A percentile compares a stretch with the other conserved stretches of the same genome.
Conservation (phyloP, 352 stramenopile species). For the Phytopythium kandeliae region DNA sequence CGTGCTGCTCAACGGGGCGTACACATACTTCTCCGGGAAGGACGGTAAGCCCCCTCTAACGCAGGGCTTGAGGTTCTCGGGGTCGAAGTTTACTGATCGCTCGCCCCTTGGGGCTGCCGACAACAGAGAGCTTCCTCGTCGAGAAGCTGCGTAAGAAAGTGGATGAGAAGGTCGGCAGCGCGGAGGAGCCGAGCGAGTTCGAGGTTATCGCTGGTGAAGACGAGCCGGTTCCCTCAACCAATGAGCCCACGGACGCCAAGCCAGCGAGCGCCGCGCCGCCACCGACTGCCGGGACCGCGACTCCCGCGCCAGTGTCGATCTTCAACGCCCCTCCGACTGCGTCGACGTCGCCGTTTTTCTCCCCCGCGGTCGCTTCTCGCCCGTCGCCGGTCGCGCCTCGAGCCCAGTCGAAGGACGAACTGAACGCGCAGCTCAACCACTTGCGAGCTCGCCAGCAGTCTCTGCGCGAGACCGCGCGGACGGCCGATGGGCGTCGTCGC, state of each 20-base stretch:
- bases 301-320: conserved; percentile 12
- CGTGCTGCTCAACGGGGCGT: conserved; percentile 53
- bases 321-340: conserved; percentile 11
- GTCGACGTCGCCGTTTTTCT: conserved; percentile 31
- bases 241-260: not conserved
- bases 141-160: conserved; percentile 49
- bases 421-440: conserved; percentile 34
- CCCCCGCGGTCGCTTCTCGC: conserved; percentile 11
- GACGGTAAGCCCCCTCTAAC: conserved; percentile 18
- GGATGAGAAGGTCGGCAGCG: conserved; percentile 40
- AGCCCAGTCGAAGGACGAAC: conserved; percentile 27
- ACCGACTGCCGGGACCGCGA: not conserved
- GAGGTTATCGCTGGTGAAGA: conserved; percentile 14
- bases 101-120: too few relatives aligned
- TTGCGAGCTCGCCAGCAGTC: conserved; percentile 29
- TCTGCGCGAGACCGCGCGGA: conserved; percentile 14
- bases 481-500: conserved; percentile 9
- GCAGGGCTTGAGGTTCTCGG: too few relatives aligned
- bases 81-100: too few relatives aligned
- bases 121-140: conserved; percentile 38
- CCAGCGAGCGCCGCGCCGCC: not conserved
- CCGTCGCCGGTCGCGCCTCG: conserved; percentile 7
- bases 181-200: conserved; percentile 43
- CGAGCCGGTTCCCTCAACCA: not conserved
- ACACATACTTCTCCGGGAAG: conserved; percentile 47